Evolutionary conservation across 2,329 filamentous ascomycete genomes (phyloP).

Genomic region (Neurospora sp.): DNA sequence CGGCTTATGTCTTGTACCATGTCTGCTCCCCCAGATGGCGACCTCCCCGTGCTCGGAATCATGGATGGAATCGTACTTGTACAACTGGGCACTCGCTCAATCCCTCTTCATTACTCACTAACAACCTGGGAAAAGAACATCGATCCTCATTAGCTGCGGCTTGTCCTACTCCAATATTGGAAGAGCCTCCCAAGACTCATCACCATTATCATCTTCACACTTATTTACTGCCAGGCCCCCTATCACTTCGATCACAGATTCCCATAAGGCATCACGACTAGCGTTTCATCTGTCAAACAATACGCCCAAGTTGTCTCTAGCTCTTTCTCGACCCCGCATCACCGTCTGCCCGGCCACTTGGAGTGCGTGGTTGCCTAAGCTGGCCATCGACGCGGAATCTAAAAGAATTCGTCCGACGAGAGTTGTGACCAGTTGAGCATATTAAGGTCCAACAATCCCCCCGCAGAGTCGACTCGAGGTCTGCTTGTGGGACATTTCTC

Average conservation of each 20-base stretch:
- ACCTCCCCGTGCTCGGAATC: neutral
- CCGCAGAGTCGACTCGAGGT: neutral
- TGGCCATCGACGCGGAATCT: neutral
- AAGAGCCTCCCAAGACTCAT: neutral
- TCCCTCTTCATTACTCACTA: neutral
- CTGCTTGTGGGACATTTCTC: neutral
- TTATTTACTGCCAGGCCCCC: neutral
- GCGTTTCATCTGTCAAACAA: neutral
- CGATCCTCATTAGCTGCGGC: neutral
- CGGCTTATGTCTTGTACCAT: neutral
- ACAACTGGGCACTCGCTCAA: neutral
- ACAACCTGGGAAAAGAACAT: neutral
- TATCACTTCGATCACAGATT: neutral
- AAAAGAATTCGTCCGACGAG: neutral
- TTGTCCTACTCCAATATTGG: neutral
- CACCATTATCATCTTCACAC: neutral
- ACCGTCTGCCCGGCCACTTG: neutral
- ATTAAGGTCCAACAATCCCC: neutral
- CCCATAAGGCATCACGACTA: neutral
- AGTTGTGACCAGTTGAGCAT: neutral
- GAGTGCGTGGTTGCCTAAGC: neutral
- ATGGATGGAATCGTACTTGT: neutral
- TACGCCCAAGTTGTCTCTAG: neutral
- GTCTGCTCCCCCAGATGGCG: neutral
- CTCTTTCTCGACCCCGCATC: neutral